phyloP scores from a whole-genome alignment of 176 grass and related monocot species.

The Phoenix dactylifera region DNA sequence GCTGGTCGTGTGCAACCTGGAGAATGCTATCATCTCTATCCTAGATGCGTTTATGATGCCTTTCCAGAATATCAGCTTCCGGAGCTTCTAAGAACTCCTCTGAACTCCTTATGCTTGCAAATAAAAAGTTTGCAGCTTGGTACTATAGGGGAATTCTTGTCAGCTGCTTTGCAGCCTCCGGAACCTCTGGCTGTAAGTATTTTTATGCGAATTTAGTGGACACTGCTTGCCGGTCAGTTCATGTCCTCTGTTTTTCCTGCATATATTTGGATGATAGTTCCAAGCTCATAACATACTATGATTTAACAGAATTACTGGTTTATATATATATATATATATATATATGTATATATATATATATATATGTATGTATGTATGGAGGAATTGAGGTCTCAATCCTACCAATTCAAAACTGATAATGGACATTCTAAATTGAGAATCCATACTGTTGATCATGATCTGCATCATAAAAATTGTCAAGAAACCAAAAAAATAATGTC shows the following conservation, averaged over 20 bases:
- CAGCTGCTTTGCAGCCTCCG: slow-evolving; percentile 83
- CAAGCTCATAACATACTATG: too few relatives aligned
- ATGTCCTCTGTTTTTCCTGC: background rate
- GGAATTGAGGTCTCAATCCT: too few relatives aligned
- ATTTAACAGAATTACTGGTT: too few relatives aligned
- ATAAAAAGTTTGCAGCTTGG: slow-evolving; percentile 94
- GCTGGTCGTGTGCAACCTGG: slow-evolving; percentile 90
- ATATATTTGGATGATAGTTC: too few relatives aligned
- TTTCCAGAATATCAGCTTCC: slow-evolving; percentile 90
- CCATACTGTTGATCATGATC: too few relatives aligned
- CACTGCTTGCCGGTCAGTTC: background rate
- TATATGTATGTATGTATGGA: too few relatives aligned
- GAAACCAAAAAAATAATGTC: too few relatives aligned
- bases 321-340: too few relatives aligned
- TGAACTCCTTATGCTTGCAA: slow-evolving; percentile 95
- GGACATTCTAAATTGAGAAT: too few relatives aligned
- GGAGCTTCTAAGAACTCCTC: slow-evolving; percentile 85
- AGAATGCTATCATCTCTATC: slow-evolving; percentile 97
- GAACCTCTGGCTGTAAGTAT: slow-evolving; percentile 61
- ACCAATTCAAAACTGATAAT: too few relatives aligned
- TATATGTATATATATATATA: too few relatives aligned
- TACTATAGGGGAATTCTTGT: slow-evolving; percentile 80
- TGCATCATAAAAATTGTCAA: too few relatives aligned
- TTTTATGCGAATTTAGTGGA: background rate
- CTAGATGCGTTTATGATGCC: slow-evolving; percentile 92